phyloP scores from a whole-genome alignment of 2,329 filamentous ascomycete species.

The Rhinocladiella mackenziei region DNA sequence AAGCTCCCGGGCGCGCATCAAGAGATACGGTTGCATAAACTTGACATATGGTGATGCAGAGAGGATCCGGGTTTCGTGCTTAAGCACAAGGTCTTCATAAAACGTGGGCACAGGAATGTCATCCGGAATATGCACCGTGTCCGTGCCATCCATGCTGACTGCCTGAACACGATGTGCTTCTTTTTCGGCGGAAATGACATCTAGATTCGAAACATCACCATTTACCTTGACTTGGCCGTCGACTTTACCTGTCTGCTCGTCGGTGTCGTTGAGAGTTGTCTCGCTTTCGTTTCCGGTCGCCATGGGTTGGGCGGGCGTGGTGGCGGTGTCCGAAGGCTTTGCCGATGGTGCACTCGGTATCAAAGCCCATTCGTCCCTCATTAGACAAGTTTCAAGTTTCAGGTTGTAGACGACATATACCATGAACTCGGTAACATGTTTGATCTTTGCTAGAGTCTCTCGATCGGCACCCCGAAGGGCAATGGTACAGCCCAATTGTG shows the following conservation, averaged over 20 bases:
- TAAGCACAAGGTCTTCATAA: constrained; percentile 91
- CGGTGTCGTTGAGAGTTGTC: constrained; percentile 1
- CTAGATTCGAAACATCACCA: constrained; percentile 20
- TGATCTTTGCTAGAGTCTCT: constrained; percentile 69
- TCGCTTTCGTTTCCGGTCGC: constrained; percentile 2
- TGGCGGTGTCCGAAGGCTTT: constrained; percentile 5
- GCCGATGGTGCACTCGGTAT: constrained; percentile 51
- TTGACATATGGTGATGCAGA: constrained; percentile 96
- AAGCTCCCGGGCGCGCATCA: constrained; percentile 88
- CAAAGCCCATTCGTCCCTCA: constrained; percentile 87
- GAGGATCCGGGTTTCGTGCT: constrained; percentile 86
- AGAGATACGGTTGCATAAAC: constrained; percentile 86
- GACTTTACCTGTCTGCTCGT: constrained; percentile 16
- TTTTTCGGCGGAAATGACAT: constrained; percentile 17
- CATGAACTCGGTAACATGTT: constrained; percentile 97
- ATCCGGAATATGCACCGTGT: constrained; percentile 63
- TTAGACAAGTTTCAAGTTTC: constrained; percentile 88
- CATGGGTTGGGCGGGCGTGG: background rate
- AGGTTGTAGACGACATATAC: constrained; percentile 98
- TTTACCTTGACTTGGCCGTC: constrained; percentile 13
- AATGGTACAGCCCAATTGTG: constrained; percentile 90
- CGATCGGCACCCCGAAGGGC: constrained; percentile 78
- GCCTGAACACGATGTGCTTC: constrained; percentile 13
- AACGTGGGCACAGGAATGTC: constrained; percentile 83
- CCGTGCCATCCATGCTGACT: constrained; percentile 35